A percentile compares a stretch with the other conserved stretches of the same genome.
phyloP scores from a whole-genome alignment of 768 basidiomycete species.

The Inosperma sp. region DNA sequence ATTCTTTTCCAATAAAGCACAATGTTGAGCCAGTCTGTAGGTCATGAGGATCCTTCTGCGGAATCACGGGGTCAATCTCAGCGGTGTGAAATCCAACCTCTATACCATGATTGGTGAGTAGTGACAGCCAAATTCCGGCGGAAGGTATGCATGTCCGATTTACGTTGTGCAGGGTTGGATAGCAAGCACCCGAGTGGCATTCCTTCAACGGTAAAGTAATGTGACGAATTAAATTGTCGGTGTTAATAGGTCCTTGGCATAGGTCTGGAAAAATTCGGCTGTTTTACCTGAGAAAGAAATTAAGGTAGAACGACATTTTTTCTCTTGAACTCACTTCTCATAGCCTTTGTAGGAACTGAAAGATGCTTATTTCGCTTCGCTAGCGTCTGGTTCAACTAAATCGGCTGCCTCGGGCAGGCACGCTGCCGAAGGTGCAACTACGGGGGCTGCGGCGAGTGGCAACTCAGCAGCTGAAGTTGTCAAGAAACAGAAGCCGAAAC shows the following conservation, averaged over 20 bases:
- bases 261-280: conserved; percentile 67
- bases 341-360: conserved; percentile 47
- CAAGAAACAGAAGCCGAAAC: conserved; percentile 40
- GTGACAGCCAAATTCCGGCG: neutral
- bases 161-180: conserved; percentile 50
- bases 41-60: conserved; percentile 66
- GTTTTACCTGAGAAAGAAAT: conserved; percentile 57
- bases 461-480: conserved; percentile 16
- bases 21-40: conserved; percentile 27
- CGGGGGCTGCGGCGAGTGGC: conserved; percentile 16
- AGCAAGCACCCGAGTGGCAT: conserved; percentile 76
- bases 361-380: conserved; percentile 54
- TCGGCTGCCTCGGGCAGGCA: conserved; percentile 7
- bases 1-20: too few species aligned
- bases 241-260: neutral
- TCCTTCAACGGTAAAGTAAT: conserved; percentile 53
- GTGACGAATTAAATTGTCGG: neutral
- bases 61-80: conserved; percentile 59
- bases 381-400: conserved; percentile 30
- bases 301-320: conserved; percentile 39
- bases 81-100: conserved; percentile 67
- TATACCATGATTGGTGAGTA: conserved; percentile 57
- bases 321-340: conserved; percentile 1
- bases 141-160: neutral
- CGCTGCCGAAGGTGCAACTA: conserved; percentile 6